A percentile compares a stretch with the other conserved stretches of the same genome.
phyloP scores from a whole-genome alignment of 192 early-diverging fungal species.

The Mycoemilia scoparia region DNA sequence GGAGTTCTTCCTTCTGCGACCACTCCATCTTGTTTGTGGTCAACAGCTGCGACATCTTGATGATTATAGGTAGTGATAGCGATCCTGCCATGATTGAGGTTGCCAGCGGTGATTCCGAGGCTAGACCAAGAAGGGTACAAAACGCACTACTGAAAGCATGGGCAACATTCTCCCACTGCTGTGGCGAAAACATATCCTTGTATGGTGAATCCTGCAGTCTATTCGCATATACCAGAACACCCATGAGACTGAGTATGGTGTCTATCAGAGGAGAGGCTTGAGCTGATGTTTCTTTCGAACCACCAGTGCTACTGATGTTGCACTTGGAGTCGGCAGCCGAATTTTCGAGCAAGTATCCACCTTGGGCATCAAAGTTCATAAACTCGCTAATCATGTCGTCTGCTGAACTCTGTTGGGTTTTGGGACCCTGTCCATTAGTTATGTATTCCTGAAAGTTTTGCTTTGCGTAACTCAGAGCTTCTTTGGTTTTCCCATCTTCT shows the following conservation, averaged over 20 bases:
- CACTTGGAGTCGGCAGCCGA: too few relatives aligned
- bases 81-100: conserved; percentile 58
- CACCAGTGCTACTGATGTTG: too few relatives aligned
- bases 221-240: conserved; percentile 30
- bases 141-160: conserved; percentile 9
- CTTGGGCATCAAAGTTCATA: neutral
- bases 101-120: conserved; percentile 10
- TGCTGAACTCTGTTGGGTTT: conserved; percentile 27
- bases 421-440: conserved; percentile 3
- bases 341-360: too few relatives aligned
- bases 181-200: conserved; percentile 24
- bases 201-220: conserved; percentile 53
- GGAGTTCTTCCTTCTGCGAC: conserved; percentile 79
- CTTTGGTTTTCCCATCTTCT: conserved; percentile 12
- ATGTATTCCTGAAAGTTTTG: conserved; percentile 45
- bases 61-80: conserved; percentile 73
- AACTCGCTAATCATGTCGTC: conserved; percentile 21
- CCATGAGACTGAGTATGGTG: conserved; percentile 35
- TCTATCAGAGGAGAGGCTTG: conserved; percentile 25
- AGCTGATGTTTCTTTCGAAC: conserved; percentile 35
- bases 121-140: conserved; percentile 12
- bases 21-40: conserved; percentile 73
- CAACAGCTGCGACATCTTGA: conserved; percentile 77
- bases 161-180: conserved; percentile 17
- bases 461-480: conserved; percentile 62